Evolutionary conservation across 345 rosid genomes (phyloP), one percentile per base, ranked within the genome.

Genomic region (Eucalyptus victrix): DNA sequence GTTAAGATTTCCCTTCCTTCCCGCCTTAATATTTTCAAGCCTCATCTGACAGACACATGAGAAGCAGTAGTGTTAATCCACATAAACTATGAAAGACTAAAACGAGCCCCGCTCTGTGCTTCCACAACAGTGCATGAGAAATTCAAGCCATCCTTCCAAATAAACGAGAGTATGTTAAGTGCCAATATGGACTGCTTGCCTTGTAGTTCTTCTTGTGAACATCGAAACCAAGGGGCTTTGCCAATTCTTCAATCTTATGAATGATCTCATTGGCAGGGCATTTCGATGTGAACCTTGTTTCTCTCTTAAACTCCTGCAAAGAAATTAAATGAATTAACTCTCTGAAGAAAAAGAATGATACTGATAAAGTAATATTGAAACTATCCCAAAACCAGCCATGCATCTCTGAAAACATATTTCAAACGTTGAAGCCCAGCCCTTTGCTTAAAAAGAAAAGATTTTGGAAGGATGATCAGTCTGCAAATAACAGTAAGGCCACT

Each of bases 1-100:
- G 26, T 96, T 97, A 80, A 97, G 98, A 90, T 97, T 96, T 85
- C 99, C 99, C 91, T 97, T 97, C 90, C 99, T 95, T 87, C 99
- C 99, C 37, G 99, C 97, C 92, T 94, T 97, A 89, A 93, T 89
- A 88, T 96, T 97, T 92, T 96, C 97, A 49, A 97, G 99, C 93
- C 96, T 94, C 99, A 97, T 92, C 99, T 97, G 88, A 76, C 28
- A 62, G 89, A 86, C 67, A 69, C 69, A 26, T 51, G 88, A 34
- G 47, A 42, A 87, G 56, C 62, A 88, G 53, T 67, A 65, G 47
- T 76, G 83, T 76, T 37, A 76, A 40, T 76, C 30, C 83, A 76
- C 83, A 76, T 76, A n/a, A n/a, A n/a, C 28, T 76, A 40, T 6
- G 14, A 18, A 37, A 76, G 83, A 76, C 83, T 2, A 76, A 17